A percentile compares a stretch with the other conserved stretches of the same genome.
Evolutionary conservation across 371 early-diverging fungal genomes (phyloP).

Genomic region (Saksenaea oblongispora): DNA sequence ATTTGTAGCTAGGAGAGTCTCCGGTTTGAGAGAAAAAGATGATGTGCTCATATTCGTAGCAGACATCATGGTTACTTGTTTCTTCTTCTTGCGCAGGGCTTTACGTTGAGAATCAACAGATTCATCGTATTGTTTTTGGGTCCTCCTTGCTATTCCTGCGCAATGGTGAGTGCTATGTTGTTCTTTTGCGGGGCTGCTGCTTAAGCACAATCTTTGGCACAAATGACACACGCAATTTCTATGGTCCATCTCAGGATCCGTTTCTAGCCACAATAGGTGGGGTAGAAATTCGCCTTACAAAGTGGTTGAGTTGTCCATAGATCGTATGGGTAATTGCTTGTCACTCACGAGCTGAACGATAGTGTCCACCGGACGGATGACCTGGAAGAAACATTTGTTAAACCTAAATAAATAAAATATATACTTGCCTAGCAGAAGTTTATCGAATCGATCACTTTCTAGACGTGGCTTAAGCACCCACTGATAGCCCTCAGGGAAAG

Average conservation of each 20-base stretch:
- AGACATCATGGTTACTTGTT: too few relatives aligned
- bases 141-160: background rate
- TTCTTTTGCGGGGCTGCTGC: background rate
- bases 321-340: background rate
- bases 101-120: too few relatives aligned
- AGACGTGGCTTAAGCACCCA: background rate
- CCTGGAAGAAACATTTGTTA: background rate
- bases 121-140: background rate
- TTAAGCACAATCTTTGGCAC: background rate
- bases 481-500: background rate
- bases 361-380: background rate
- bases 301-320: background rate
- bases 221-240: background rate
- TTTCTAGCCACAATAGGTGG: background rate
- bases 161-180: background rate
- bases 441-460: background rate
- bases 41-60: too few relatives aligned
- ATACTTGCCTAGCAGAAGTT: background rate
- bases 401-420: background rate
- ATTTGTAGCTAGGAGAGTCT: background rate
- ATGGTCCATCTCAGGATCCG: background rate
- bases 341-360: background rate
- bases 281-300: background rate
- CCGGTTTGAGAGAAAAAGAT: background rate
- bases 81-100: too few relatives aligned